Evolutionary conservation across 164 flowering plant genomes (phyloP), one percentile per base, ranked within the genome.

Genomic region (Echeveria elegans): DNA sequence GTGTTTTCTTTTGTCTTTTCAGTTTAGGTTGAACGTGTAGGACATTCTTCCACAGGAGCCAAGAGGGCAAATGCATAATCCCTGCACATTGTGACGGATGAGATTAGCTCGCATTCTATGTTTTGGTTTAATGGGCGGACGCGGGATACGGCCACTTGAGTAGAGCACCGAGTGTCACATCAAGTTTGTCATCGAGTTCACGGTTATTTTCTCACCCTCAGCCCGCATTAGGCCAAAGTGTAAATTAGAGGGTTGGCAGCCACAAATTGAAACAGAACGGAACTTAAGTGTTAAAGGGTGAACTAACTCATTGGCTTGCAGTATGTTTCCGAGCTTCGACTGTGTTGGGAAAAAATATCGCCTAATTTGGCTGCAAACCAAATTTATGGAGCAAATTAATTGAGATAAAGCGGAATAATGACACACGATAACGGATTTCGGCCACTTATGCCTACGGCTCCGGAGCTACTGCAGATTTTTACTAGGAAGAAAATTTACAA

Each of bases 291-390:
- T 50, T 8, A n/a, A 50, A n/a, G 56, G 26, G 56, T 50, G 52
- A 40, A 12, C 31, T 53, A 92, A 92, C 79, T 95, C 97, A 26
- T 86, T 86, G 64, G 88, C 88, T 72, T 95, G 99, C 65, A 95
- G 77, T 68, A 95, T 72, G 75, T 89, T 95, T 59, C 97, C 94
- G 50, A 95, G 71, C 68, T 95, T 95, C 58, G 99, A 95, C 70
- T 95, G 99, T 23, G n/a, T n/a, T n/a, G n/a, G n/a, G n/a, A n/a
- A n/a, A n/a, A n/a, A n/a, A n/a, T n/a, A n/a, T n/a, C n/a, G n/a
- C n/a, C n/a, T n/a, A n/a, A n/a, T n/a, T n/a, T n/a, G n/a, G n/a
- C n/a, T n/a, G n/a, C n/a, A n/a, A n/a, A n/a, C n/a, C n/a, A n/a
- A n/a, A n/a, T n/a, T n/a, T n/a, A n/a, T n/a, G n/a, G n/a, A n/a